Conservation (phyloP, 2,329 filamentous ascomycete species). For the Calonectria fujianensis region DNA sequence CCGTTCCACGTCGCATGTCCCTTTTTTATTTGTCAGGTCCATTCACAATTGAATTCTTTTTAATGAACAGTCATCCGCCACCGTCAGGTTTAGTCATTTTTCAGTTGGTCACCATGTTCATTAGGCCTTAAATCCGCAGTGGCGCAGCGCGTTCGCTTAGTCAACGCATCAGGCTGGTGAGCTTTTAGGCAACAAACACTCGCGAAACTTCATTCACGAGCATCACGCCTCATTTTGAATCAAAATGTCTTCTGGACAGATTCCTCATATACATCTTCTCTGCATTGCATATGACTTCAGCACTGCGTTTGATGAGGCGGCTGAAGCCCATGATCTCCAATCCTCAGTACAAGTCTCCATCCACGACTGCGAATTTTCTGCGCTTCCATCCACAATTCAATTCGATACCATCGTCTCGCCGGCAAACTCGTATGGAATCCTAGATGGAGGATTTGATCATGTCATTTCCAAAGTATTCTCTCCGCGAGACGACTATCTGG, state of each 20-base stretch:
- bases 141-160: neutral
- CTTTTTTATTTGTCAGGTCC: neutral
- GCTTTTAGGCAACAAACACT: neutral
- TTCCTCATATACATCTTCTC: slow-evolving; percentile 5
- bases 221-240: neutral
- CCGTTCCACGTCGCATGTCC: neutral
- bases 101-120: neutral
- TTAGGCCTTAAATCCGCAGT: neutral
- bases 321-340: neutral
- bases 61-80: neutral
- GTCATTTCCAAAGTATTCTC: slow-evolving; percentile 6
- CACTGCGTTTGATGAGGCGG: neutral
- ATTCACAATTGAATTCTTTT: neutral
- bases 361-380: neutral
- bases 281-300: slow-evolving; percentile 10
- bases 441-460: slow-evolving; percentile 1
- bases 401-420: slow-evolving; percentile 8
- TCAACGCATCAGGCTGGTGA: neutral
- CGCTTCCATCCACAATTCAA: neutral
- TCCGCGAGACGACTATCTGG: slow-evolving; percentile 61
- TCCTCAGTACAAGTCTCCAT: neutral
- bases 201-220: neutral
- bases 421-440: slow-evolving; percentile 1
- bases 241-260: neutral
- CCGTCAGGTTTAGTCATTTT: neutral